Base-by-base conservation (phyloP, 352 stramenopile genomes). In the Phytopythium ostracodes region DNA sequence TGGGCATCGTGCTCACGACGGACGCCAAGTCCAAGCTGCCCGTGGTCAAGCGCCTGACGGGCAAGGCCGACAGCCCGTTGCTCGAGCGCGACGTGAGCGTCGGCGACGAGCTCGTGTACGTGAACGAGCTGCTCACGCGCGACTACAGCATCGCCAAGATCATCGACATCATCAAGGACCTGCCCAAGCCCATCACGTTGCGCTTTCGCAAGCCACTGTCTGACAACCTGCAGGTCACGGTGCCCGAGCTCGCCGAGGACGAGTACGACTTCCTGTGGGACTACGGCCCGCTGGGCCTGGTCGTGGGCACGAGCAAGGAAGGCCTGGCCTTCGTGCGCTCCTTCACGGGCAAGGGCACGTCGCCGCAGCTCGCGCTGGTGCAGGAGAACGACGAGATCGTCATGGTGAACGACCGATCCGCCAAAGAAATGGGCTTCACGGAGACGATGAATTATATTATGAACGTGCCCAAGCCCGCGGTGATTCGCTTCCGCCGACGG, bases 181-280 rank as follows among this genome's bases (percentile, higher is more conserved):
- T 94, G 52, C 79, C 79, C 59, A 94, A 94, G 68, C 85, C 85
- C 20, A 88, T 94, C 46, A 71, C 87, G 51, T 63, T 94, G 62
- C 79, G 85, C 20, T 94, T 94, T 62, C 69, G 82, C 17, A 84
- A 84, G 46, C 80, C 78, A 2, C 55, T 92, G 27, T 42, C 65
- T 0, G 74, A 89, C 36, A 68, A 81, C 43, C 57, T 85, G 47
- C 62, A 81, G 20, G 80, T 76, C 14, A 67, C 82, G 31, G 59
- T 89, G 25, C 82, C 82, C 5, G 69, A 78, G 36, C 40, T 93
- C 8, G 52, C 54, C 8, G 73, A 86, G 29, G 77, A 84, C 60
- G 85, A 94, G 59, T 94, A 92, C 70, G 85, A 94, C 52, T 92
- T 94, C 64, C 58, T 92, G 40, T 94, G 85, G 85, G 85, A 94